Base-by-base conservation (phyloP, 495 filamentous ascomycete species). In the Chaetomium fimeti region DNA sequence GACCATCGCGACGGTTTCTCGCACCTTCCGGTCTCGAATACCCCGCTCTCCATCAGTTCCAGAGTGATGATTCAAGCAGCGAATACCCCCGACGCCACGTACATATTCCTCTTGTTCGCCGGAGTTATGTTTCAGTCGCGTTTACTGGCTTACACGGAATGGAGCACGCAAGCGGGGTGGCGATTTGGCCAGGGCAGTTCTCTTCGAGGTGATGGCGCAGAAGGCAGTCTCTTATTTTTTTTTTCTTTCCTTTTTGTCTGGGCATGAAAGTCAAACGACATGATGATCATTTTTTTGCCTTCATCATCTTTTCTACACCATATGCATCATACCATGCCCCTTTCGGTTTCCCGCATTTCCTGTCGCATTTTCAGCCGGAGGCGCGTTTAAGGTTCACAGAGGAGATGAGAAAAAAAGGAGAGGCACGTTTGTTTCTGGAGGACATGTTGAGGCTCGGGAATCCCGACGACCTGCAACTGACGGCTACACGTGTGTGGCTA, bases 191-290 rank as follows among this genome's bases (percentile, higher is more conserved):
- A 38, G 54, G 25, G 54, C 49, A 42, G 47, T 20, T 43, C 54
- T 43, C 38, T 66, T 51, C 32, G 42, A 52, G 51, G 63, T 16
- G 40, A 11, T 43, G 64, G 64, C 64, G 64, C 64, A 57, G 64
- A 59, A 60, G 64, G 64, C 52, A 61, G 29, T 40, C 57, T 49
- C 16, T 62, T 52, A 16, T 27, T 25, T 61, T 61, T 25, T 53
- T 29, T 38, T 27, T 59, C 36, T 20, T 53, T 60, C 56, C 40
- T 40, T 22, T 47, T 27, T 24, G 38, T 58, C 36, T 60, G 55
- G 62, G 47, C 61, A 49, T 27, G 51, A 57, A 22, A 49, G 61
- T 64, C 53, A 48, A 63, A 68, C 66, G 68, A 69, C 64, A 54
- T 64, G 66, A 68, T 68, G 52, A 40, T 65, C 38, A 22, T 27